phyloP scores from a whole-genome alignment of 345 rosid genomes.

The Nasturtium officinale region DNA sequence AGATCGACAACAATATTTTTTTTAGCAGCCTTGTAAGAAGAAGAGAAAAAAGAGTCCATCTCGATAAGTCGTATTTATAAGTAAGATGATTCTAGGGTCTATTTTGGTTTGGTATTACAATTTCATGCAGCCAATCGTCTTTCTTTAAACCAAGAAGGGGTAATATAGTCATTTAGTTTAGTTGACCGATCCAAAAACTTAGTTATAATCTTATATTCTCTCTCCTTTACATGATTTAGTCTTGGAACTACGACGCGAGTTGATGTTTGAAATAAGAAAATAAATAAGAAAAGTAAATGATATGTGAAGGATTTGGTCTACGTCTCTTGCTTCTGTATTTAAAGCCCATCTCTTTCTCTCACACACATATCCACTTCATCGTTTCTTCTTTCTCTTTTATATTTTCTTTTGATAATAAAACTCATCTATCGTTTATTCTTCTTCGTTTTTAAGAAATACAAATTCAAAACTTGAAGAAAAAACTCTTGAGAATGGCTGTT shows the following conservation, averaged over 20 bases:
- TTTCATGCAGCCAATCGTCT: background rate
- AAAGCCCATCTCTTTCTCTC: constrained; percentile 5
- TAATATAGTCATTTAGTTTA: background rate
- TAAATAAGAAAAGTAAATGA: background rate
- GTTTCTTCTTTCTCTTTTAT: background rate
- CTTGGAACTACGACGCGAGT: constrained; percentile 26
- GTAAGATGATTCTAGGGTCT: background rate
- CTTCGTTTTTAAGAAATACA: background rate
- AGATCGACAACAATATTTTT: background rate
- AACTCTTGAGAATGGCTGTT: constrained; percentile 53
- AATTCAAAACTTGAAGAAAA: background rate
- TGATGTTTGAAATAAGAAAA: constrained; percentile 10
- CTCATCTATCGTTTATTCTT: background rate
- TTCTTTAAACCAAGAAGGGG: background rate
- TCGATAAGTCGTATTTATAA: background rate
- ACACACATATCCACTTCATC: background rate
- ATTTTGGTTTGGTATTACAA: background rate
- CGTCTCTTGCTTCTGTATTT: constrained; percentile 29
- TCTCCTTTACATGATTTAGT: background rate
- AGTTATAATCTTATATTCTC: background rate
- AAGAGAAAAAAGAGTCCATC: background rate
- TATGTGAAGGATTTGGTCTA: constrained; percentile 2
- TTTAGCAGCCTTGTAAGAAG: constrained; percentile 17
- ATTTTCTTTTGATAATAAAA: background rate
- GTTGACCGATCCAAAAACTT: constrained; percentile 13